phyloP scores from a whole-genome alignment of 768 basidiomycete species.

The Russula sp. region DNA sequence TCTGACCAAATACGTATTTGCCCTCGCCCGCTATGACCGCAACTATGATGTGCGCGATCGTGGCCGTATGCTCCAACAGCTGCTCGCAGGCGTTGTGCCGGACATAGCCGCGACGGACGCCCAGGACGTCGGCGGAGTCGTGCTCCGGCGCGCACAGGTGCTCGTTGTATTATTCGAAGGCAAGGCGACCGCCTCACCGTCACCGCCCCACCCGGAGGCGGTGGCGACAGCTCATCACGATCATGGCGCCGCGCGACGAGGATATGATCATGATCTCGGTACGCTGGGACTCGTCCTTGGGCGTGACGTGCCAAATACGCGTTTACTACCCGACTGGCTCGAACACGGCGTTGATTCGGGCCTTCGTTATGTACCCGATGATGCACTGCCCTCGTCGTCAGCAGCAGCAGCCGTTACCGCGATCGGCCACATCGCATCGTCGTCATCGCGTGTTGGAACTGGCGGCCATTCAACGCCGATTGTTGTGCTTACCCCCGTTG shows the following conservation, averaged over 20 bases:
- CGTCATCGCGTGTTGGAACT: slow-evolving; percentile 32
- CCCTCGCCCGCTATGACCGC: slow-evolving; percentile 81
- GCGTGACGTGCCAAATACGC: slow-evolving; percentile 51
- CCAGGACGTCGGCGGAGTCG: slow-evolving; percentile 54
- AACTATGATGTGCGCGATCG: slow-evolving; percentile 92
- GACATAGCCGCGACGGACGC: slow-evolving; percentile 28
- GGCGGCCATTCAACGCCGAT: slow-evolving; percentile 41
- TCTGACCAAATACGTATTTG: slow-evolving; percentile 70
- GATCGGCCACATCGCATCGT: slow-evolving; percentile 39
- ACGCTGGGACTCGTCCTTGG: slow-evolving; percentile 63
- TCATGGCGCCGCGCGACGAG: not conserved
- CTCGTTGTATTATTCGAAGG: slow-evolving; percentile 75
- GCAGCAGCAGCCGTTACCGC: slow-evolving; percentile 40
- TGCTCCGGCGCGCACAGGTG: slow-evolving; percentile 80
- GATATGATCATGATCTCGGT: slow-evolving; percentile 49
- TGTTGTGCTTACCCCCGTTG: slow-evolving; percentile 54
- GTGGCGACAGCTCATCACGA: slow-evolving; percentile 34
- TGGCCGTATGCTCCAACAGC: slow-evolving; percentile 69
- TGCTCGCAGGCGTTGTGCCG: slow-evolving; percentile 55
- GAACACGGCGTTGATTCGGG: slow-evolving; percentile 79
- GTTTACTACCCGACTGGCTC: slow-evolving; percentile 77
- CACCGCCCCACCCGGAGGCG: too few species aligned
- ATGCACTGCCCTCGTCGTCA: slow-evolving; percentile 34
- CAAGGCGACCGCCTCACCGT: slow-evolving; percentile 45
- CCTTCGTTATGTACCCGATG: slow-evolving; percentile 67